phyloP scores from a whole-genome alignment of 2,329 filamentous ascomycete genomes.

The Aspergillus hiratsukae region DNA sequence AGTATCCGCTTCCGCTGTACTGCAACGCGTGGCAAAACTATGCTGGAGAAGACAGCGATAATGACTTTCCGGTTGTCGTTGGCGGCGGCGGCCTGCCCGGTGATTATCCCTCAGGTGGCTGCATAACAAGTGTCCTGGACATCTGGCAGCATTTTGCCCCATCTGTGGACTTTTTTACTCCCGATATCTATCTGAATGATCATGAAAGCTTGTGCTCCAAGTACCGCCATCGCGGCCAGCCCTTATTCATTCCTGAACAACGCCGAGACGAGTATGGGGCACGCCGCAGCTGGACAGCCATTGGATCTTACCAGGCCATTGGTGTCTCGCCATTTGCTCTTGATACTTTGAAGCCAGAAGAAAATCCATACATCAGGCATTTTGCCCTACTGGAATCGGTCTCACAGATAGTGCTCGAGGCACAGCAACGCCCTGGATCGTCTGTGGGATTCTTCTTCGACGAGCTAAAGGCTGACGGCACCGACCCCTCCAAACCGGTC shows the following conservation, averaged over 20 bases:
- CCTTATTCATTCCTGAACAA: slow-evolving; percentile 48
- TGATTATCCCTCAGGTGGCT: slow-evolving; percentile 47
- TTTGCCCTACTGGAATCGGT: slow-evolving; percentile 39
- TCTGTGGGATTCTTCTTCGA: slow-evolving; percentile 41
- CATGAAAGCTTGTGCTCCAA: slow-evolving; percentile 39
- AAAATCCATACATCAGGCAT: slow-evolving; percentile 23
- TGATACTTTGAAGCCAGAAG: slow-evolving; percentile 35
- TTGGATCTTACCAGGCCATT: slow-evolving; percentile 33
- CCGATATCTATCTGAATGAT: slow-evolving; percentile 48
- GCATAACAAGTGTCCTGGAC: slow-evolving; percentile 40
- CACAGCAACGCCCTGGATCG: slow-evolving; percentile 31
- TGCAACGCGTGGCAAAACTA: slow-evolving; percentile 47
- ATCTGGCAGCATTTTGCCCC: slow-evolving; percentile 44
- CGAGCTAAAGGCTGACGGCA: slow-evolving; percentile 7
- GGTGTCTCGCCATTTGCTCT: slow-evolving; percentile 39
- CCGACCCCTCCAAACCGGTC: slow-evolving; percentile 18
- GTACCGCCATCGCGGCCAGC: slow-evolving; percentile 40
- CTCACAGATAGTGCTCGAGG: slow-evolving; percentile 34
- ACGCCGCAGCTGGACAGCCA: slow-evolving; percentile 37
- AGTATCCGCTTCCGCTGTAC: slow-evolving; percentile 43
- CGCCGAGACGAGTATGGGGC: slow-evolving; percentile 43
- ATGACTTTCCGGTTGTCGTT: slow-evolving; percentile 33
- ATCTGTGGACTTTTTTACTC: slow-evolving; percentile 44
- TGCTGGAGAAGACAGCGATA: slow-evolving; percentile 28
- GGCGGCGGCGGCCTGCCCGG: slow-evolving; percentile 43